phyloP scores from a whole-genome alignment of 768 basidiomycete genomes.

The Phlegmacium glaucopus region DNA sequence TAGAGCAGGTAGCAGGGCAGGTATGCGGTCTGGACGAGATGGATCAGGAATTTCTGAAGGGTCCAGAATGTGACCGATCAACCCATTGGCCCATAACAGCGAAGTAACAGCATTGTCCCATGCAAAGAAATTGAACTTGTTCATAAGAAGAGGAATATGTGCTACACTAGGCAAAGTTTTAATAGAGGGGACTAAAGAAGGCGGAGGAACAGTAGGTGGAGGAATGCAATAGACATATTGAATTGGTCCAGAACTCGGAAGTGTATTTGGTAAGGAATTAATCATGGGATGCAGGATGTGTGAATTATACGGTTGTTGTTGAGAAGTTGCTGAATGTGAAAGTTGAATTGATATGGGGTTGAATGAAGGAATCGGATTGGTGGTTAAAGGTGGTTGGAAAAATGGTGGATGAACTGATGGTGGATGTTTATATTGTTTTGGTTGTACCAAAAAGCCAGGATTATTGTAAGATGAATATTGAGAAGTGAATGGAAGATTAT shows the following conservation, averaged over 20 bases:
- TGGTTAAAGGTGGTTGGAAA: neutral
- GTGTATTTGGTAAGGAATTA: neutral
- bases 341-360: too few species aligned
- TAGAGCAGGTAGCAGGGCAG: neutral
- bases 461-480: neutral
- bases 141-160: constrained; percentile 1
- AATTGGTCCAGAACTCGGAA: neutral
- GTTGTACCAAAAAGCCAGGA: neutral
- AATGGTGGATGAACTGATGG: neutral
- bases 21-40: neutral
- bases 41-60: constrained; percentile 1
- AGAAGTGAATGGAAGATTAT: neutral
- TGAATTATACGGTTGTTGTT: too few species aligned
- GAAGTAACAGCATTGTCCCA: constrained; percentile 2
- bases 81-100: neutral
- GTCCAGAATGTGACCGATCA: constrained; percentile 2
- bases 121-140: constrained; percentile 1
- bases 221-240: constrained; percentile 5
- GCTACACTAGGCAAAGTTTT: constrained; percentile 2
- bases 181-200: neutral
- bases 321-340: too few species aligned
- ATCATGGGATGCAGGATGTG: too few species aligned
- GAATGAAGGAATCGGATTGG: neutral
- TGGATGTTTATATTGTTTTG: neutral
- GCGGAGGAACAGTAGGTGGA: neutral